Base-by-base conservation (phyloP, 2,329 filamentous ascomycete genomes). In the Penicillium sp. region DNA sequence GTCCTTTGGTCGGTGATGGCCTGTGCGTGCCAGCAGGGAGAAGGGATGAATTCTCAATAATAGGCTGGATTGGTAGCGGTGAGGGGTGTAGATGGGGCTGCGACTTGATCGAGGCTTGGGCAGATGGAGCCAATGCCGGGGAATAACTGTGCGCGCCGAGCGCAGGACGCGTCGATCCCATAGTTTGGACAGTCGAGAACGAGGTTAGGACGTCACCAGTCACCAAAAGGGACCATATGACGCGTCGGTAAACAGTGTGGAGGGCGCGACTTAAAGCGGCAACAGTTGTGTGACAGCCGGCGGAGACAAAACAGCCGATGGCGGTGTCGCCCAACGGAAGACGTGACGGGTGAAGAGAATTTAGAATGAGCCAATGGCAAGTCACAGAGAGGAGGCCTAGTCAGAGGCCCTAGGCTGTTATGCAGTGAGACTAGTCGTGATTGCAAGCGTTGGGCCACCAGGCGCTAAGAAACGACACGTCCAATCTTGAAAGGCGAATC, bases 1-100 rank as follows among this genome's bases (percentile, higher is more conserved):
- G 75, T 36, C 82, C 77, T 78, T 95, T 96, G 69, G 83, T 84
- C 11, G 90, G 91, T 55, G 91, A 96, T 58, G 82, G 83, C 70
- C 80, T 82, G 78, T 67, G 79, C 65, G 65, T 76, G 70, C 60
- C 75, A 55, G 80, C 75, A 22, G 84, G 78, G 24, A 89, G 88
- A 66, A 89, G 87, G 67, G 94, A 73, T 53, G 60, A 60, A 63
- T 75, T 75, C 44, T 76, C 78, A 44, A 76, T 70, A 14, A 77
- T 70, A 14, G 76, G 72, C 54, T 78, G 75, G 46, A 82, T 68
- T 58, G 80, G 80, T 66, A 85, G 77, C 52, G 83, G 79, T 58
- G 82, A 84, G 37, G 82, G 79, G 68, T 85, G 81, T 61, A 83
- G 79, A 60, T 73, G 72, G 61, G 78, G 72, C 61, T 71, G 73